Evolutionary conservation across 1,284 basidiomycete species (phyloP), one percentile per base, ranked within the genome.

Genomic region (Naganishia cerealis): DNA sequence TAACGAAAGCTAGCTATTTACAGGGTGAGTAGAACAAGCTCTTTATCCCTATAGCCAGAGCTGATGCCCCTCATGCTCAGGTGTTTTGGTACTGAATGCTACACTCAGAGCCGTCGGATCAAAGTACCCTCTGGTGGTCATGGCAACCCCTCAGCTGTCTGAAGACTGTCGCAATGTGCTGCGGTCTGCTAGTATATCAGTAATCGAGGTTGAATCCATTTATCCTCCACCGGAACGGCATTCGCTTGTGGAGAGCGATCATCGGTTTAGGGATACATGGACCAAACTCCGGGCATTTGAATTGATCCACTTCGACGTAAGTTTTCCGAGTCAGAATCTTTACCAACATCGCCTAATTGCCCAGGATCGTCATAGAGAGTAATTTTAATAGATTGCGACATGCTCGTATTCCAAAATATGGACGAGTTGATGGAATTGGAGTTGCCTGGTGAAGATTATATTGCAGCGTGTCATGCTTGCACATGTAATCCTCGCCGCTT

Each of bases 401-500:
- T 98, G 92, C 84, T 96, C 67, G 84, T 96, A 26, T 82, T 86
- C 76, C 84, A 83, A 56, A 91, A 91, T 71, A 95, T 98, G 90
- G 95, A 98, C 79, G 93, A 95, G 71, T 83, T 98, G 59, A 88
- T 97, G 82, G 84, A 87, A 26, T 74, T 91, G 36, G 84, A 86
- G 12, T 80, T 93, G 1, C 85, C 85, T 6, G 73, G 74, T 46
- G 58, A 76, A 26, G 89, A 87, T 72, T 86, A 87, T 79, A 94
- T 98, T 68, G 92, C 90, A 2, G 92, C 92, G 0, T 85, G 83
- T 0, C 94, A 94, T 72, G 94, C 87, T 9, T 98, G 94, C 76
- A 89, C 93, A 1, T 98, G 94, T 83, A 98, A 98, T 77, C 94
- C 94, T 10, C 86, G 87, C 63, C 88, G 87, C 75, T 80, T 94